phyloP scores from a whole-genome alignment of 306 rosid genomes.

The Sicyos baderoa region DNA sequence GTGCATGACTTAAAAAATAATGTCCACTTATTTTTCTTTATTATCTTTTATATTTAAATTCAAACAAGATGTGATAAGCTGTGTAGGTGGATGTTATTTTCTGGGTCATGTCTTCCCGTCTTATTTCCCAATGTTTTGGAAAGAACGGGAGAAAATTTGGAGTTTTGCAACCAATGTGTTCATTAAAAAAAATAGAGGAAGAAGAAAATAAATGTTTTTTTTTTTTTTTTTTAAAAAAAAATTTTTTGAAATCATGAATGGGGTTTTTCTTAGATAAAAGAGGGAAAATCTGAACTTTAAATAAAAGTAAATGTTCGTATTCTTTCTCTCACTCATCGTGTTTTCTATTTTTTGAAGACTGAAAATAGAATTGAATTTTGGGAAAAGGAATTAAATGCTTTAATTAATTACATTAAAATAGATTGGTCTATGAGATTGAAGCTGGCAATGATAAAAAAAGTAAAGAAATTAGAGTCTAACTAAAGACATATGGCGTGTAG shows the following conservation, averaged over 20 bases:
- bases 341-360: background rate
- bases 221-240: too few relatives aligned
- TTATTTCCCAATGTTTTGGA: conserved; percentile 11
- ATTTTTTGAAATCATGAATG: too few relatives aligned
- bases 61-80: too few relatives aligned
- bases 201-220: background rate
- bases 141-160: background rate
- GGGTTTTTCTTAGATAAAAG: too few relatives aligned
- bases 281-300: background rate
- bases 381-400: background rate
- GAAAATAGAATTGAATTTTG: background rate
- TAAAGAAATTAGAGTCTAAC: background rate
- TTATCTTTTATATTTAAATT: too few relatives aligned
- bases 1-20: too few relatives aligned
- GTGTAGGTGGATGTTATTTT: too few relatives aligned
- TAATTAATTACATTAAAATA: background rate
- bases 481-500: background rate
- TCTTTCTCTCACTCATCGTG: background rate
- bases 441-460: background rate
- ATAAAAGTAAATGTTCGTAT: background rate
- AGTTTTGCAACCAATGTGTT: background rate
- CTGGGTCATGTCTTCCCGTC: too few relatives aligned
- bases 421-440: background rate
- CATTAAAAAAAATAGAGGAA: too few relatives aligned
- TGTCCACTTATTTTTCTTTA: too few relatives aligned